Conservation (phyloP, 345 rosid genomes). For the Boechera divaricarpa region DNA sequence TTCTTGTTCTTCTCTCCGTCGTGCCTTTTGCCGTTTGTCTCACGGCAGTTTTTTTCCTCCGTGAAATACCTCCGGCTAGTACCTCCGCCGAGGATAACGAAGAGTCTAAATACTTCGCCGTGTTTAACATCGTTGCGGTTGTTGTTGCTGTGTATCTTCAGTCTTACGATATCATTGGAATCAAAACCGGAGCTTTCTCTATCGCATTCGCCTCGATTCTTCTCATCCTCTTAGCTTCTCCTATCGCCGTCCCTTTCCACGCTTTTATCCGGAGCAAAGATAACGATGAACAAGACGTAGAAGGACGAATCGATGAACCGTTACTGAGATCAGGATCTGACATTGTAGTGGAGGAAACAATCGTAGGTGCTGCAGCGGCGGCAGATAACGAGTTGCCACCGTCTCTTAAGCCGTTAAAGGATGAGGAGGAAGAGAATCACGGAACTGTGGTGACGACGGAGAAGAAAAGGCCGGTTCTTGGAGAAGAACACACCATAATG, state of each 20-base stretch:
- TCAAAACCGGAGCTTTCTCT: conserved; percentile 49
- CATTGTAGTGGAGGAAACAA: conserved; percentile 28
- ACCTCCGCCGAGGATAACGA: conserved; percentile 39
- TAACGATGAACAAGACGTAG: conserved; percentile 39
- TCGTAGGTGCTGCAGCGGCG: conserved; percentile 28
- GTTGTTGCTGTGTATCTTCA: conserved; percentile 56
- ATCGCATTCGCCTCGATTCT: conserved; percentile 55
- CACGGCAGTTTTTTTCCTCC: conserved; percentile 57
- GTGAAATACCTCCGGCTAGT: conserved; percentile 45
- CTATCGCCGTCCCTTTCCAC: conserved; percentile 56
- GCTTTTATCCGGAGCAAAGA: conserved; percentile 29
- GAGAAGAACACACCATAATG: conserved; percentile 59
- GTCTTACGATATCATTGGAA: conserved; percentile 58
- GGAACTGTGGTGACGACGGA: conserved; percentile 4
- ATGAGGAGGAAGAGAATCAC: conserved; percentile 27
- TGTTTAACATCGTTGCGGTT: conserved; percentile 57
- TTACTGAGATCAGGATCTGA: conserved; percentile 45
- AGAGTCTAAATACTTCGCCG: conserved; percentile 50
- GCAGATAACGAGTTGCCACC: conserved; percentile 38
- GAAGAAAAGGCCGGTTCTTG: conserved; percentile 47
- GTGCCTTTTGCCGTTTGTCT: conserved; percentile 61
- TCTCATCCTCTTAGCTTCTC: conserved; percentile 51
- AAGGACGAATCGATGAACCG: conserved; percentile 50
- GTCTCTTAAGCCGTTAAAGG: conserved; percentile 24
- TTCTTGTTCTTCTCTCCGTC: conserved; percentile 59